Evolutionary conservation across 2,329 filamentous ascomycete genomes (phyloP).

Genomic region (Epicoccum nigrum): DNA sequence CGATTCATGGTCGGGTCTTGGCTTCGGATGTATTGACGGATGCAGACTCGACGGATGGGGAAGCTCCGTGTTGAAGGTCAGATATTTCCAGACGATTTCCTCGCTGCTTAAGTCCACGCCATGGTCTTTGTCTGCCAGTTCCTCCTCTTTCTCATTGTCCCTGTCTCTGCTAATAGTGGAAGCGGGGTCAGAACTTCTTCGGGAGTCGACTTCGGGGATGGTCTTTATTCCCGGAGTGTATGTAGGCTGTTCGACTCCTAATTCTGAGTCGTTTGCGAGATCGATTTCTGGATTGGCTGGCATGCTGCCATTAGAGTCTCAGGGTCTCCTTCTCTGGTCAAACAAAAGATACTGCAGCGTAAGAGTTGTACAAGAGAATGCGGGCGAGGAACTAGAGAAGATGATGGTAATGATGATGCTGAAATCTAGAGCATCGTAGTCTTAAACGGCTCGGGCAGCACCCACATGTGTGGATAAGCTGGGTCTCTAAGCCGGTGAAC

Average conservation of each 20-base stretch:
- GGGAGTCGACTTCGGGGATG: constrained; percentile 16
- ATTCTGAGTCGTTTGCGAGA: constrained; percentile 32
- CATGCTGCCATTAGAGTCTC: constrained; percentile 34
- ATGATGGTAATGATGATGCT: constrained; percentile 16
- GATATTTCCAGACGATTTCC: constrained; percentile 62
- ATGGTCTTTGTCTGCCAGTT: constrained; percentile 1
- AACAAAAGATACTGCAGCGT: neutral
- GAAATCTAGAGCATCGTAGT: constrained; percentile 13
- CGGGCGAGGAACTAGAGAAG: neutral
- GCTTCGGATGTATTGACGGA: constrained; percentile 9
- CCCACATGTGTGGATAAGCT: constrained; percentile 9
- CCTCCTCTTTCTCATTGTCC: constrained; percentile 23
- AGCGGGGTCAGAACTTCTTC: constrained; percentile 20
- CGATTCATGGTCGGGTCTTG: constrained; percentile 38
- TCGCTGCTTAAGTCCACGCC: constrained; percentile 7
- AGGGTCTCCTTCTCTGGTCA: neutral
- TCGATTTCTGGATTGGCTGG: constrained; percentile 45
- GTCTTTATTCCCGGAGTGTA: constrained; percentile 41
- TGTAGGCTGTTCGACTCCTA: constrained; percentile 14
- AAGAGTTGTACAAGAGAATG: constrained; percentile 2
- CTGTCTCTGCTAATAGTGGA: constrained; percentile 13
- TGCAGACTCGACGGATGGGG: constrained; percentile 53
- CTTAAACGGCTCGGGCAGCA: constrained; percentile 3
- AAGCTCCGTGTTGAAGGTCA: constrained; percentile 66
- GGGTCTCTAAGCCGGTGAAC: constrained; percentile 1